These are phyloP conservation scores for Populus tremula DNA, from an alignment of 345 rosid species.

Conservation along the genomic window DNA sequence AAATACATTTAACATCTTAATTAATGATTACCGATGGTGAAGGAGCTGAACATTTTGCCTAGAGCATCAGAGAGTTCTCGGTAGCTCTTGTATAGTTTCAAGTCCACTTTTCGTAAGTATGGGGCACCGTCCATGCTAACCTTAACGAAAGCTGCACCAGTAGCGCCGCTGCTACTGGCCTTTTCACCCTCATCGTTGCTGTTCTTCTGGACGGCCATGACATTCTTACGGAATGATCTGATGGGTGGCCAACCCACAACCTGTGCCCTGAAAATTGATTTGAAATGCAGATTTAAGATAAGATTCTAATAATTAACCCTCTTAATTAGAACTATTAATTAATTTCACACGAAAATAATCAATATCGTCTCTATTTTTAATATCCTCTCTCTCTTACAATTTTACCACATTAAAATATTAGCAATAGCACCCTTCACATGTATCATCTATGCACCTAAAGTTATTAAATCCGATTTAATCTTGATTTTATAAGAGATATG, in stretches of 20 bases:
- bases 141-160: constrained; percentile 23
- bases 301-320: neutral
- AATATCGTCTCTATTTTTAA: neutral
- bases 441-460: too few species aligned
- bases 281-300: neutral
- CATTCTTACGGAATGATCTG: constrained; percentile 23
- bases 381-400: neutral
- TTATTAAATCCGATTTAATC: too few species aligned
- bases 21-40: constrained; percentile 23
- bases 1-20: neutral
- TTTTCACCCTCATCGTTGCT: constrained; percentile 9
- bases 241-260: constrained; percentile 37
- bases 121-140: constrained; percentile 38
- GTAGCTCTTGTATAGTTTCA: constrained; percentile 28
- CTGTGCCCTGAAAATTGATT: constrained; percentile 25
- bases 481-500: too few species aligned
- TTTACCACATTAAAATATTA: too few species aligned
- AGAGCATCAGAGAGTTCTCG: constrained; percentile 28
- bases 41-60: constrained; percentile 35
- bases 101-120: constrained; percentile 28
- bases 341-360: too few species aligned
- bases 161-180: neutral
- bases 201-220: constrained; percentile 23
- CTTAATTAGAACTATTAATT: too few species aligned
- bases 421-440: neutral